Evolutionary conservation across 106 monocot genomes (phyloP).

Genomic region (Amphibolis antarctica): DNA sequence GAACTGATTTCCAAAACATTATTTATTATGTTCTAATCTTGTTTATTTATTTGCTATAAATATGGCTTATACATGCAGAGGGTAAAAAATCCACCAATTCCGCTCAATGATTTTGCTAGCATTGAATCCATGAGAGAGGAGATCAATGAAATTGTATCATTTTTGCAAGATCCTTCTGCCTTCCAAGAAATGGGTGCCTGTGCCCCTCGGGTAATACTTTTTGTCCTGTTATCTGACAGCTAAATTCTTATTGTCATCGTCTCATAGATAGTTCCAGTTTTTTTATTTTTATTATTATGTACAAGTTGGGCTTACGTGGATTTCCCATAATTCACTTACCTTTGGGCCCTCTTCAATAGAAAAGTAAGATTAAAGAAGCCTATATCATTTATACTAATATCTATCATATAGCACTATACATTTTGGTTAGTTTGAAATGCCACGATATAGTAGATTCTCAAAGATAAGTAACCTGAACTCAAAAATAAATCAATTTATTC

Average conservation of each 20-base stretch:
- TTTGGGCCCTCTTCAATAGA: too few species aligned
- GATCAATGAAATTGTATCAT: slow-evolving; percentile 79
- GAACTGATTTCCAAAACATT: not conserved
- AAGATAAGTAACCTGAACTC: too few species aligned
- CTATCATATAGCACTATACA: too few species aligned
- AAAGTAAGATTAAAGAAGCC: too few species aligned
- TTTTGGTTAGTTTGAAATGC: too few species aligned
- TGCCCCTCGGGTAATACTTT: slow-evolving; percentile 51
- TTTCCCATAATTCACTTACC: too few species aligned
- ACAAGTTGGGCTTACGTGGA: too few species aligned
- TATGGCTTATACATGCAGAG: slow-evolving; percentile 36
- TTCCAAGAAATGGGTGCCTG: slow-evolving; percentile 83
- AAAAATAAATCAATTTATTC: too few species aligned
- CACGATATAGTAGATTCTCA: too few species aligned
- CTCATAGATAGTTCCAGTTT: too few species aligned
- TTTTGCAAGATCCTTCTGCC: slow-evolving; percentile 67
- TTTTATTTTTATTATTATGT: not conserved
- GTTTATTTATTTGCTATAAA: not conserved
- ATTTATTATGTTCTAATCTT: not conserved
- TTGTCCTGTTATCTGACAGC: not conserved
- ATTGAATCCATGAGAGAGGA: slow-evolving; percentile 87
- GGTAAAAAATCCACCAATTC: slow-evolving; percentile 82
- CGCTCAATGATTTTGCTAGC: slow-evolving; percentile 60
- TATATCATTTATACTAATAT: too few species aligned
- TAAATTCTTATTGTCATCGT: not conserved